Conservation (phyloP, 1,139 yeast genomes). For the Suhomyces wounanorum region DNA sequence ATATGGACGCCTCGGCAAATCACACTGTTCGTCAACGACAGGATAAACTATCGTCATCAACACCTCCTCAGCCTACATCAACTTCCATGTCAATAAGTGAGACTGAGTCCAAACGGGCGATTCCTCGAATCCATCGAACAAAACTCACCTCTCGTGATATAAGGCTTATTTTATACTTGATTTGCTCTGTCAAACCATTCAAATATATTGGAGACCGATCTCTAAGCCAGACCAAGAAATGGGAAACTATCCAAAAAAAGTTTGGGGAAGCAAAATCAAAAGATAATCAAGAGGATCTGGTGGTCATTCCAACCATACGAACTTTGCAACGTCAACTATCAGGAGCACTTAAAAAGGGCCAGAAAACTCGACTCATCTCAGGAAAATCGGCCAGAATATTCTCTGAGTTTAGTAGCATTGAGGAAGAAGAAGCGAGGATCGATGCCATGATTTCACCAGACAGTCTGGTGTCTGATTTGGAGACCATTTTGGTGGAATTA, state of each 20-base stretch:
- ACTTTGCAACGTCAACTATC: conserved; percentile 42
- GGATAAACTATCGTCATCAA: not conserved
- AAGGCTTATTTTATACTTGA: conserved; percentile 32
- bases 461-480: conserved; percentile 30
- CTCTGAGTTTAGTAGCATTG: not conserved
- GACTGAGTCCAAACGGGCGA: not conserved
- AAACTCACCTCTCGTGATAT: conserved; percentile 35
- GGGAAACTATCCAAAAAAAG: conserved; percentile 36
- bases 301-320: conserved; percentile 37
- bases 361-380: not conserved
- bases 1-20: not conserved
- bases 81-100: not conserved
- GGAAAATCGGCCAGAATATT: not conserved
- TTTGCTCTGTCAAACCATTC: conserved; percentile 37
- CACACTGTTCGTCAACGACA: not conserved
- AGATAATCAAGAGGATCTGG: conserved; percentile 10
- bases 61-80: not conserved
- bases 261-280: conserved; percentile 25
- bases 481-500: conserved; percentile 31
- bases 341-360: conserved; percentile 34
- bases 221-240: conserved; percentile 36
- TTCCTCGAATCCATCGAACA: conserved; percentile 19
- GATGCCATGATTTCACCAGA: conserved; percentile 17
- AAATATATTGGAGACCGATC: conserved; percentile 40
- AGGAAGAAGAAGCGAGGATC: conserved; percentile 4